Conservation (phyloP, 495 filamentous ascomycete genomes). For the Podospora bellae-mahoneyi region DNA sequence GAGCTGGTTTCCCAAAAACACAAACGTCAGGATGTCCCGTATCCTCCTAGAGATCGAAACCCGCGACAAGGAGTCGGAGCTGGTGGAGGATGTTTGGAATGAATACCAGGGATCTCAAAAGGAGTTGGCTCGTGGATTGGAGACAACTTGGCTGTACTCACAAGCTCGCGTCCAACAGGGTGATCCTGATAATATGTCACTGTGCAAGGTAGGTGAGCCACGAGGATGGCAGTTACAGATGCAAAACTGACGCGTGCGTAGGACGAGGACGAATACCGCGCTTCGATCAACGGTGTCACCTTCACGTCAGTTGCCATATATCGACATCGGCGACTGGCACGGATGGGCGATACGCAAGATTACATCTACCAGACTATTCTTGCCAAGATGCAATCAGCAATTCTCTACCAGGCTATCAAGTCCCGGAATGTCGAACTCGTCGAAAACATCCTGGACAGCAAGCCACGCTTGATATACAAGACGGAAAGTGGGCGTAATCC, state of each 20-base stretch:
- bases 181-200: neutral
- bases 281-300: neutral
- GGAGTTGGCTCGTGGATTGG: neutral
- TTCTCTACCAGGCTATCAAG: neutral
- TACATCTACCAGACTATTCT: neutral
- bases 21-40: conserved; percentile 17
- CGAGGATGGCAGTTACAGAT: neutral
- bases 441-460: neutral
- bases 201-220: neutral
- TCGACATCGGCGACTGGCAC: neutral
- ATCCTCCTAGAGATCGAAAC: conserved; percentile 14
- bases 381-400: neutral
- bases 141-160: neutral
- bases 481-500: neutral
- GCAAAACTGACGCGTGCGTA: neutral
- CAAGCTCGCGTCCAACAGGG: neutral
- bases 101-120: neutral
- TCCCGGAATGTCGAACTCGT: neutral
- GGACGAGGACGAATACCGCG: neutral
- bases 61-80: conserved; percentile 9
- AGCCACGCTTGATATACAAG: neutral
- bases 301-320: neutral
- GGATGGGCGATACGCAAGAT: neutral
- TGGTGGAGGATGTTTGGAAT: conserved; percentile 9
- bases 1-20: conserved; percentile 13